These are phyloP conservation scores for Polygonum maritimum DNA, from an alignment of 148 eudicot genomes.

Conservation along the genomic window DNA sequence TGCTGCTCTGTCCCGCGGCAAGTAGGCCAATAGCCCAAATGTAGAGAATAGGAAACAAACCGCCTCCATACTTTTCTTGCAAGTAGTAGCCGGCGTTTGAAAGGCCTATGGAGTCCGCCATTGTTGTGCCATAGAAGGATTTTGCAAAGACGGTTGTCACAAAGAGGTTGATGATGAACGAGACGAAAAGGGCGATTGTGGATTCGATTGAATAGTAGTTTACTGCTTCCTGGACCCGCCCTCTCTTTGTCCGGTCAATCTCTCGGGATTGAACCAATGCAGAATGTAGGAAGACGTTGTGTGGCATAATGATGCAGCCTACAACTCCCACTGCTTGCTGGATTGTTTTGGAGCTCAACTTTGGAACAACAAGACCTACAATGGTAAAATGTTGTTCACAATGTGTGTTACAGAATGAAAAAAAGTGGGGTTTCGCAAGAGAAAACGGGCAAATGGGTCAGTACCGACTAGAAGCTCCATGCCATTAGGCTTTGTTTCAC, in stretches of 20 bases:
- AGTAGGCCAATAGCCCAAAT: conserved; percentile 90
- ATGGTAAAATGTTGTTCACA: not conserved
- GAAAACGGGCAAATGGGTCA: not conserved
- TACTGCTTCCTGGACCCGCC: conserved; percentile 74
- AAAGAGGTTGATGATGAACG: conserved; percentile 80
- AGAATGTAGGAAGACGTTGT: conserved; percentile 92
- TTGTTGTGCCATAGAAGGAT: conserved; percentile 75
- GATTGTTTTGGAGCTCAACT: conserved; percentile 78
- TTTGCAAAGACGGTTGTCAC: conserved; percentile 91
- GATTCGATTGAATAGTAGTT: conserved; percentile 90
- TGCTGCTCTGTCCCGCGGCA: conserved; percentile 99
- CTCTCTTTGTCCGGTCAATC: conserved; percentile 56
- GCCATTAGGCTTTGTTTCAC: conserved; percentile 84
- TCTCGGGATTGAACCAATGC: conserved; percentile 96
- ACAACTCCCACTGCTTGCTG: conserved; percentile 97
- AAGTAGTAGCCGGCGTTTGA: conserved; percentile 82
- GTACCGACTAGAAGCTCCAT: conserved; percentile 69
- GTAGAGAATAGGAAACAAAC: conserved; percentile 69
- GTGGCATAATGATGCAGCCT: conserved; percentile 99
- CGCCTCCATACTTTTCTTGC: conserved; percentile 85
- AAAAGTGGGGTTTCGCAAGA: not conserved
- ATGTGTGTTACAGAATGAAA: not conserved
- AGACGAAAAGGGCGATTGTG: conserved; percentile 55
- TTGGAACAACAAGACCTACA: conserved; percentile 77
- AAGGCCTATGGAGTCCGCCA: conserved; percentile 76